Evolutionary conservation across 805 yeast species (phyloP).

Genomic region (Pachysolen tannophilus): DNA sequence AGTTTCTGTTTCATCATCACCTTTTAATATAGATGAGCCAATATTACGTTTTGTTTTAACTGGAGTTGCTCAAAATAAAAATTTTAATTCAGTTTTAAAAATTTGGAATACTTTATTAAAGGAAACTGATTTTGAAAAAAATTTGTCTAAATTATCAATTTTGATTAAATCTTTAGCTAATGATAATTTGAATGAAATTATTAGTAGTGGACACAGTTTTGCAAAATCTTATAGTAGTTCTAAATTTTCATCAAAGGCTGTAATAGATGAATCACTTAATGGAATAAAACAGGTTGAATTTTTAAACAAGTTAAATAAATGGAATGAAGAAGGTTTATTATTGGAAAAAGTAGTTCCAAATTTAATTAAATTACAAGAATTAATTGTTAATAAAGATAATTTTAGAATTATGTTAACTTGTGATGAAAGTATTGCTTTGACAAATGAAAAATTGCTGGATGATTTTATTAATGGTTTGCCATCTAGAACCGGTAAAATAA

Average conservation of each 20-base stretch:
- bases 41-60: conserved; percentile 47
- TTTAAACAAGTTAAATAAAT: conserved; percentile 47
- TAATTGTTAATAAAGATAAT: conserved; percentile 32
- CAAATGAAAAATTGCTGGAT: conserved; percentile 28
- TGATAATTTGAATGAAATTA: conserved; percentile 69
- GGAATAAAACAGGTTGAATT: conserved; percentile 79
- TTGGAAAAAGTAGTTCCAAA: conserved; percentile 58
- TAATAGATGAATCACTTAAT: conserved; percentile 51
- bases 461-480: conserved; percentile 20
- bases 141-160: conserved; percentile 60
- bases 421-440: conserved; percentile 31
- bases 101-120: conserved; percentile 63
- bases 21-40: conserved; percentile 38
- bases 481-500: not conserved
- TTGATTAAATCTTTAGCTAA: conserved; percentile 68
- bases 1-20: conserved; percentile 47
- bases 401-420: conserved; percentile 54
- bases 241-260: conserved; percentile 48
- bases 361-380: conserved; percentile 40
- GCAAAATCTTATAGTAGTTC: conserved; percentile 67
- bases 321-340: conserved; percentile 42
- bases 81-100: conserved; percentile 50
- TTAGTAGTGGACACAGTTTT: conserved; percentile 82
- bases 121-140: conserved; percentile 56
- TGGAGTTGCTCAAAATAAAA: conserved; percentile 66